Base-by-base conservation (phyloP, 129 eudicot genomes). In the Arctium lappa region DNA sequence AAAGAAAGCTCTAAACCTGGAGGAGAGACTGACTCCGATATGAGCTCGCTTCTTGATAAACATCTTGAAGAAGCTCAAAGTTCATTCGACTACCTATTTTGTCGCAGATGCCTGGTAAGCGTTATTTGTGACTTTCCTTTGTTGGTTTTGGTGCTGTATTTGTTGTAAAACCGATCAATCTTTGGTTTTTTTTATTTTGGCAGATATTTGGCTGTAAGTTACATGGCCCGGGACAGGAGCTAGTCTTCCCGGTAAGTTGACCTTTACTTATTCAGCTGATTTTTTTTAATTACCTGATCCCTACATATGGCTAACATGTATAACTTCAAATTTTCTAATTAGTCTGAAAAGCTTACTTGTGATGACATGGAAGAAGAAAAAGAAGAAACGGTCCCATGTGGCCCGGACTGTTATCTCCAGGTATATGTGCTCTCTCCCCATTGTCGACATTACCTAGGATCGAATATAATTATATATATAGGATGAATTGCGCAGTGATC, bases 141-240 rank as follows among this genome's bases (percentile, higher is more conserved):
- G 56, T 85, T 6, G 31, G 38, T 69, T 83, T 75, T 39, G 38
- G 18, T 78, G 72, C 65, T 46, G 74, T 79, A 40, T 44, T 60
- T 76, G 72, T 69, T 18, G 13, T 63, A 80, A 1, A 33, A 69
- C 83, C n/a, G 33, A 60, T 32, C 70, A 79, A 32, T 60, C 37
- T 56, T 10, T 70, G 73, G 29, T 74, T 1, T 82, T 82, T 46
- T 10, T 44, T 42, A 13, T 34, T 33, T 79, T 87, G 65, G 70
- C 90, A 94, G 98, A 94, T 89, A 70, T 94, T 94, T 78, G 97
- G 91, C 74, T 94, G 98, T 84, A 90, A 86, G 87, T 76, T 92
- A 63, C 98, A 94, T 87, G 98, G 98, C 65, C 91, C 92, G 76
- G 91, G 96, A 42, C 97, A 92, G 82, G 94, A 94, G 74, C 94